Evolutionary conservation across 1,284 basidiomycete species (phyloP).

Genomic region (Neonothopanus nambi): DNA sequence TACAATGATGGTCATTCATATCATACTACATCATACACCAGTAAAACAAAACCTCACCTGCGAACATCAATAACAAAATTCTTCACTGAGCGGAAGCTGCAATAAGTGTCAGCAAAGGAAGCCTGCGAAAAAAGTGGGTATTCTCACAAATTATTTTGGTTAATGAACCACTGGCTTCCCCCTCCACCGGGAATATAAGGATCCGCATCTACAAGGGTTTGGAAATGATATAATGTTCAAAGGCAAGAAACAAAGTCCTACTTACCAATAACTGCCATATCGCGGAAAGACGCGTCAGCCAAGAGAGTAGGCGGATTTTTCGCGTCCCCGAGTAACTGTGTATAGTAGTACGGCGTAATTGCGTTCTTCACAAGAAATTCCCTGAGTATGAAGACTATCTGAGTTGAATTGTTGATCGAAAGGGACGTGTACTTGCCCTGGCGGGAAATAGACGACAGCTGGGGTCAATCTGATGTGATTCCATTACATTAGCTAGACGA

Average conservation of each 20-base stretch:
- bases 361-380: conserved; percentile 50
- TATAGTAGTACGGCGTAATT: conserved; percentile 54
- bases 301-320: conserved; percentile 47
- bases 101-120: not conserved
- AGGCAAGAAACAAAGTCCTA: too few relatives aligned
- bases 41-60: conserved; percentile 8
- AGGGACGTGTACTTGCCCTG: conserved; percentile 11
- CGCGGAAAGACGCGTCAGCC: conserved; percentile 47
- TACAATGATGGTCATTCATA: not conserved
- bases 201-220: conserved; percentile 38
- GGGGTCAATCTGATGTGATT: conserved; percentile 22
- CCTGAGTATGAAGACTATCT: conserved; percentile 22
- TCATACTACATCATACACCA: not conserved
- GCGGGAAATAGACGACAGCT: conserved; percentile 44
- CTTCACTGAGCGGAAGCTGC: conserved; percentile 47
- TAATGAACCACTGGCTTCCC: conserved; percentile 44
- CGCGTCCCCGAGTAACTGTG: conserved; percentile 51
- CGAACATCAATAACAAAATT: conserved; percentile 54
- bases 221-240: too few relatives aligned
- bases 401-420: not conserved
- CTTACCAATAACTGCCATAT: conserved; percentile 54
- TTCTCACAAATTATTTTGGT: conserved; percentile 59
- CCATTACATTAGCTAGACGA: not conserved
- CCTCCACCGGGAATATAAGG: conserved; percentile 41
- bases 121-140: not conserved